Base-by-base conservation (phyloP, 140 eudicot genomes). In the Oenanthe javanica region DNA sequence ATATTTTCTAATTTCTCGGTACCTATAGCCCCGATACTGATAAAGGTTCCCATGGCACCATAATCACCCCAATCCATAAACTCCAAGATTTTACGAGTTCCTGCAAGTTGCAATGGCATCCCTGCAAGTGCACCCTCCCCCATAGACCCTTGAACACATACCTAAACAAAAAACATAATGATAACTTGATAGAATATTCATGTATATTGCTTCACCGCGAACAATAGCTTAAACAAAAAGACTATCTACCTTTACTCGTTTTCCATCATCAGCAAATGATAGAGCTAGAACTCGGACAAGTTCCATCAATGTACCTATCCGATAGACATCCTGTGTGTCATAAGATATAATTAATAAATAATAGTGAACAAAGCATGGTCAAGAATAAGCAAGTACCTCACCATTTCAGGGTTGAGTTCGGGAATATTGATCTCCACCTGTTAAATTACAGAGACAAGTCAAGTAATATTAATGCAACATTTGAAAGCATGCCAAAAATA, bases 71-170 rank as follows among this genome's bases (percentile, higher is more conserved):
- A 96, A 79, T 96, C 99, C 99, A 96, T 96, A 86, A 64, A 92
- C 83, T 96, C 99, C 89, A 93, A 85, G 78, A 96, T 96, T 81
- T 93, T 88, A 46, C 98, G 88, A 77, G 88, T 93, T 80, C 99
- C 99, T 79, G 99, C 98, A 75, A 96, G 95, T 84, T 96, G 99
- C 86, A 96, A 82, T 19, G 98, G 99, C 84, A 93, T 96, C 67
- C 99, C 99, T 46, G 99, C 96, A 45, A 93, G 92, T 79, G 97
- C 92, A 77, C 99, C 99, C 87, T 89, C 90, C 16, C 99, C 99
- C 99, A 96, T 96, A n/a, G 99, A 96, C 82, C 99, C 99, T 88
- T 96, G 99, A 46, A 96, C 99, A 81, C 90, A 93, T 49, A 96
- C 99, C 99, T 96, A 71, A 74, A 86, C 1, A 18, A 57, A 72